Percentiles rank a stretch among this genome's conserved stretches.
These are phyloP conservation scores for Trifolium subterraneum DNA, from an alignment of 306 rosid species.

Conservation along the genomic window DNA sequence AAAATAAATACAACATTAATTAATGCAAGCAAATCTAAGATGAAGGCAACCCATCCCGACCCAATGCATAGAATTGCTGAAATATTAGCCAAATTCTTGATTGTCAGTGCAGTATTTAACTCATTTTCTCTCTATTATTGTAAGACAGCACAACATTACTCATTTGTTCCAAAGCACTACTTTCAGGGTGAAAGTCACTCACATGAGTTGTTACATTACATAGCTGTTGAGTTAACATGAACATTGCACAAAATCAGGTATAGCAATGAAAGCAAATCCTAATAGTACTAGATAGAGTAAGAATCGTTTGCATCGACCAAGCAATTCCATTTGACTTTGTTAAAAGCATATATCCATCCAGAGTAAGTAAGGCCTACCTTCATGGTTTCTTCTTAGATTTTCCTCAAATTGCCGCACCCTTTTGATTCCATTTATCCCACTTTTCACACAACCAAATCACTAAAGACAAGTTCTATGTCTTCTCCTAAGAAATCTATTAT, in stretches of 20 bases:
- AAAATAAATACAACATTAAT: slow-evolving; percentile 26
- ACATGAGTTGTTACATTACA: neutral
- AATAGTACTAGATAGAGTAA: neutral
- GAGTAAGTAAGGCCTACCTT: slow-evolving; percentile 17
- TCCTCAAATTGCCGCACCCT: neutral
- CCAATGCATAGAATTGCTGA: neutral
- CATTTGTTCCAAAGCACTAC: neutral
- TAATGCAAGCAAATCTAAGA: slow-evolving; percentile 30
- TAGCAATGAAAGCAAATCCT: neutral
- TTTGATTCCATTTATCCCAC: slow-evolving; percentile 4
- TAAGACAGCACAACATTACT: neutral
- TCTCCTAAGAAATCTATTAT: neutral
- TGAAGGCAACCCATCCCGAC: slow-evolving; percentile 15
- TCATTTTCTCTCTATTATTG: slow-evolving; percentile 9
- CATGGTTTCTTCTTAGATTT: neutral
- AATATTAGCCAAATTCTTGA: slow-evolving; percentile 1
- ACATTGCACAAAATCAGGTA: slow-evolving; percentile 6
- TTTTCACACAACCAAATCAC: neutral
- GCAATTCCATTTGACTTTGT: neutral
- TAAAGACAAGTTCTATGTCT: neutral
- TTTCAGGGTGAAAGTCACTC: slow-evolving; percentile 22
- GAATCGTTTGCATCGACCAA: slow-evolving; percentile 1
- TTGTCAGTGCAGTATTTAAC: neutral
- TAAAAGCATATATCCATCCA: neutral
- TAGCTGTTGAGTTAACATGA: slow-evolving; percentile 3